Base-by-base conservation (phyloP, 2,329 filamentous ascomycete genomes). In the Ophiosphaerella herpotricha region DNA sequence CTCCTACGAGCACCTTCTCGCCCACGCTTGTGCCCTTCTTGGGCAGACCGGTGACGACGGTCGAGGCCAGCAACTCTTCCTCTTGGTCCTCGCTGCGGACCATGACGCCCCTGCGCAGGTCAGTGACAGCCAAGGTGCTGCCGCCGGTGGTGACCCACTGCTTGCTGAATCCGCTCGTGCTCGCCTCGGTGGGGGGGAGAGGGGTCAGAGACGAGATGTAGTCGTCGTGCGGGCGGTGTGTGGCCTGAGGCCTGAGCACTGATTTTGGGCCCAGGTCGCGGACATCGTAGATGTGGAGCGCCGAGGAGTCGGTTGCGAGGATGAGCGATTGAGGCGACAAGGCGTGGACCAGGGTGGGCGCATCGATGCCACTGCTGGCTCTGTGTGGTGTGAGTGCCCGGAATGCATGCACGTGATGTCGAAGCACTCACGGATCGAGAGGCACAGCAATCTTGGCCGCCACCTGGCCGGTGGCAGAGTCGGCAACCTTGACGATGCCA, bases 121-220 rank as follows among this genome's bases (percentile, higher is more conserved):
- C 94, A 0, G 91, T 96, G 33, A 97, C 87, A 1, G 91, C 90
- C 16, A 99, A 78, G 0, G 93, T 97, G 1, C 90, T 93, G 38
- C 91, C 92, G 31, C 94, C 94, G 0, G 92, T 97, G 33, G 89
- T 94, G 44, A 97, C 83, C 89, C 91, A 99, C 75, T 97, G 93
- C 75, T 96, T 96, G 64, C 90, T 86, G 71, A 90, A 93, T 5
- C 92, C 92, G 14, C 88, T 93, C 0, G 91, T 96, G 72, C 89
- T 94, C 48, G 88, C 85, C 26, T 86, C 82, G 2, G 88, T 87
- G 0, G 92, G 83, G 0, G 92, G 91, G 0, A 99, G 82, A 1
- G 92, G 86, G 0, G 90, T 89, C 38, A 99, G 81, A 42, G 90
- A 92, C 29, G 92, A 94, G 46, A 99, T 85, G 73, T 96, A 97